phyloP scores from a whole-genome alignment of 2,329 filamentous ascomycete species.

The Pyrenophora seminiperda region DNA sequence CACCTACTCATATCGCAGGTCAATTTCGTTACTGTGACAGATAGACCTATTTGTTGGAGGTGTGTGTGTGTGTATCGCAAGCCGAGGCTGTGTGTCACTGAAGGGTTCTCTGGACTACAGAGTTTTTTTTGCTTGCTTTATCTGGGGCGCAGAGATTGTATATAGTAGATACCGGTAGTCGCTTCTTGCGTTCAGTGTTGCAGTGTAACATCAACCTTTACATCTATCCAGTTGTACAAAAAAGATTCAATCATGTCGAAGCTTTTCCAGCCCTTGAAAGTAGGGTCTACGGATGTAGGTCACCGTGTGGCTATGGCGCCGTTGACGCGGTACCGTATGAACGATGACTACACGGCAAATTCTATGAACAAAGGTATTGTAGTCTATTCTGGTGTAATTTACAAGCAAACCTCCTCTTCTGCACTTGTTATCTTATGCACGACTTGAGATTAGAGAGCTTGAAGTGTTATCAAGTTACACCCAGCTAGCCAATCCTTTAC shows the following conservation, averaged over 20 bases:
- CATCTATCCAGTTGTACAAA: not conserved
- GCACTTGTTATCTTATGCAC: no score
- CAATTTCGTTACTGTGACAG: not conserved
- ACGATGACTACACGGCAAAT: constrained; percentile 52
- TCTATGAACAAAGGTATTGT: constrained; percentile 15
- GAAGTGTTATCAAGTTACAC: no score
- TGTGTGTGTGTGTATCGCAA: not conserved
- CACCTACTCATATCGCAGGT: no score
- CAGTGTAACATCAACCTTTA: no score
- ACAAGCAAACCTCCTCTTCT: not conserved
- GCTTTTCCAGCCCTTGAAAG: constrained; percentile 43
- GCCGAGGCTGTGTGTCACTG: constrained; percentile 1
- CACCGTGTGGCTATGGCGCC: constrained; percentile 45
- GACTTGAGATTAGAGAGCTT: no score
- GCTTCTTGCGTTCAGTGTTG: no score
- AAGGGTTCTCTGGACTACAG: no score
- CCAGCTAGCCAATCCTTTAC: not conserved
- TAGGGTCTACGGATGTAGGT: constrained; percentile 35
- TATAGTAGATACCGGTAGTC: no score
- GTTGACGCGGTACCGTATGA: constrained; percentile 47
- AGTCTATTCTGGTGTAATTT: not conserved
- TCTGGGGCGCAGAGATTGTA: no score
- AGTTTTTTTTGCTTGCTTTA: no score
- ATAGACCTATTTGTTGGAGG: not conserved
- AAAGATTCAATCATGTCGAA: constrained; percentile 12